phyloP scores from a whole-genome alignment of 352 stramenopile genomes.

The Globisporangium spinosum region DNA sequence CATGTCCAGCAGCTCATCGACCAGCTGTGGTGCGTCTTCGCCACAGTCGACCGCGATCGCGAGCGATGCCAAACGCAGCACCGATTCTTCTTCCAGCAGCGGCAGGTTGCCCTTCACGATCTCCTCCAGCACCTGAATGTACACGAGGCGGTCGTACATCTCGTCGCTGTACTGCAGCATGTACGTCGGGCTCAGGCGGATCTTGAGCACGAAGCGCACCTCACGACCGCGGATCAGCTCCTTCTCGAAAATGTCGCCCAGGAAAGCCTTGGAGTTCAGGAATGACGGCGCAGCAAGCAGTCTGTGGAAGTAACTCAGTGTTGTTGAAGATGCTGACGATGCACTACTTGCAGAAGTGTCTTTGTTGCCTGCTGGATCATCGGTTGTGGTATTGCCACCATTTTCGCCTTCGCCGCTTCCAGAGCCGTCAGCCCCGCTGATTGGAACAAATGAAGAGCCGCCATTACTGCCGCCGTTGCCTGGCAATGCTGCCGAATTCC shows the following conservation, averaged over 20 bases:
- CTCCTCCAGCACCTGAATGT: conserved; percentile 91
- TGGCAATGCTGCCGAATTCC: conserved; percentile 25
- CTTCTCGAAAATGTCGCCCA: conserved; percentile 91
- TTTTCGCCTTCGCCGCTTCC: conserved; percentile 23
- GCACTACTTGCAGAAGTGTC: conserved; percentile 4
- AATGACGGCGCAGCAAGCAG: conserved; percentile 78
- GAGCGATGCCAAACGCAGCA: conserved; percentile 72
- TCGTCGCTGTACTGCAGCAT: conserved; percentile 81
- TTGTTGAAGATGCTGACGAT: conserved; percentile 33
- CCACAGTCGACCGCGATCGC: conserved; percentile 80
- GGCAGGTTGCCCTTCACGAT: conserved; percentile 87
- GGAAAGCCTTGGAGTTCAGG: conserved; percentile 75
- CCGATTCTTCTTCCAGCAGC: conserved; percentile 70
- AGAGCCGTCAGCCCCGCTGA: conserved; percentile 21
- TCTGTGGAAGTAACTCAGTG: conserved; percentile 66
- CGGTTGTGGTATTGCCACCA: conserved; percentile 18
- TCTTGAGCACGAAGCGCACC: conserved; percentile 93
- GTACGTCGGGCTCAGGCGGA: conserved; percentile 84
- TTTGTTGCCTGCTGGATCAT: conserved; percentile 13
- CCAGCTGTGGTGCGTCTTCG: conserved; percentile 45
- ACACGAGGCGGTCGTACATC: conserved; percentile 81
- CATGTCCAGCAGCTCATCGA: conserved; percentile 64
- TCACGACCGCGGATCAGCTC: conserved; percentile 85
- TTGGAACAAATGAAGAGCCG: conserved; percentile 28
- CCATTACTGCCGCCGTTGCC: not conserved